Conservation (phyloP, 176 grass and related monocot genomes). For the Bolboschoenus planiculmis region DNA sequence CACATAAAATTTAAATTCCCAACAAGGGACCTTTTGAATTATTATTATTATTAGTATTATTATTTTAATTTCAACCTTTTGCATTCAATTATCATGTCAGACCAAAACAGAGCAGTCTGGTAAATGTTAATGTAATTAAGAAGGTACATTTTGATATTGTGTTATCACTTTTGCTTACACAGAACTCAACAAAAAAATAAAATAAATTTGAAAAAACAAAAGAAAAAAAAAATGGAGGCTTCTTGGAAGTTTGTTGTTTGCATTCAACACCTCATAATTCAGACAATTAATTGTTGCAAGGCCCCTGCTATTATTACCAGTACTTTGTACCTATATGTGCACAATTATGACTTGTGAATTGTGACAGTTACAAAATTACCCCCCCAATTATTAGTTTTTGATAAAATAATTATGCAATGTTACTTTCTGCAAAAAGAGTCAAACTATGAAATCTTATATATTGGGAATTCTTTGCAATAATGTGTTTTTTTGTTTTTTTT, state of each 20-base stretch:
- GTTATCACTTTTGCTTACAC: no score
- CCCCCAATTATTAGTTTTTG: background rate
- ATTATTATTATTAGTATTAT: no score
- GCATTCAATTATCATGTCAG: no score
- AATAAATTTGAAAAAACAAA: background rate
- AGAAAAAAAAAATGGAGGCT: background rate
- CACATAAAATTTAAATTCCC: background rate
- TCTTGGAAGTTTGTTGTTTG: background rate
- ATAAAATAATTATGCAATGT: background rate
- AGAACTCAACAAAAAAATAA: background rate
- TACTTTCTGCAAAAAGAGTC: background rate
- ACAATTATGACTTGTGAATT: background rate
- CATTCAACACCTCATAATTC: slow-evolving; percentile 24
- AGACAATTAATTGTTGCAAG: slow-evolving; percentile 1
- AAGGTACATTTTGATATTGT: no score
- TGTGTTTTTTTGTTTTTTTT: background rate
- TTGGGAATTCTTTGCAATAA: no score
- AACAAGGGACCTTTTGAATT: no score
- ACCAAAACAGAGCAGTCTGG: no score
- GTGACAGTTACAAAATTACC: background rate
- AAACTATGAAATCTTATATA: background rate
- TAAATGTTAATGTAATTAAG: no score
- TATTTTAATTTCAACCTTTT: no score
- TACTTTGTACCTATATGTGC: background rate
- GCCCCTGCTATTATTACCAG: background rate